These are phyloP conservation scores for Prunus mongolica DNA, from an alignment of 306 rosid species.

Conservation along the genomic window DNA sequence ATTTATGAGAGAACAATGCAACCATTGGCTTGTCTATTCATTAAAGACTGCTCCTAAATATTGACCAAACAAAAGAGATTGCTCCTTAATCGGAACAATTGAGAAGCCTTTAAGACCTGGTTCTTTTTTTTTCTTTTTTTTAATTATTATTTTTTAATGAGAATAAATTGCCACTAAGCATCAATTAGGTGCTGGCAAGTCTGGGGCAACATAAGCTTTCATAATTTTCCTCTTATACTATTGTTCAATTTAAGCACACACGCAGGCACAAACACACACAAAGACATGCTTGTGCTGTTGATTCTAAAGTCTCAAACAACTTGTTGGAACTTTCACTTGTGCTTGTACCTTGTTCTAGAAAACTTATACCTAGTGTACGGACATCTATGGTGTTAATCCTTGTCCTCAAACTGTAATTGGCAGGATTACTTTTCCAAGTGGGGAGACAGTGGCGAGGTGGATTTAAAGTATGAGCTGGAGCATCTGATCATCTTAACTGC, in stretches of 20 bases:
- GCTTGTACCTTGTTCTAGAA: background rate
- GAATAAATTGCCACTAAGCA: background rate
- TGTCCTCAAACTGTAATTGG: conserved; percentile 11
- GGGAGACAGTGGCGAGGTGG: conserved; percentile 94
- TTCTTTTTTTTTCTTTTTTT: background rate
- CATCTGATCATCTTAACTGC: conserved; percentile 92
- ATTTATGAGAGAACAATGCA: background rate
- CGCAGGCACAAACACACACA: background rate
- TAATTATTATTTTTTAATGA: background rate
- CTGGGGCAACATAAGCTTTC: background rate
- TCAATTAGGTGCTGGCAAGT: background rate
- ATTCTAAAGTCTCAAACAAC: background rate
- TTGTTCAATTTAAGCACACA: background rate
- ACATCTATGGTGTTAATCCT: background rate
- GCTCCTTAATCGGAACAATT: too few species aligned
- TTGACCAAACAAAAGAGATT: too few species aligned
- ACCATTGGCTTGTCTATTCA: background rate
- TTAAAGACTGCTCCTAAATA: background rate
- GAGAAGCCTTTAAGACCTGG: too few species aligned
- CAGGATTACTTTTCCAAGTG: conserved; percentile 98
- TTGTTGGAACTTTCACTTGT: background rate
- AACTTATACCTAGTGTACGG: background rate
- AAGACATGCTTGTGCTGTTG: background rate
- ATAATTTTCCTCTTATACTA: background rate
- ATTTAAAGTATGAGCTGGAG: conserved; percentile 92